These are phyloP conservation scores for Fusarium marasasianum DNA, from an alignment of 2,329 filamentous ascomycete species.

Conservation along the genomic window DNA sequence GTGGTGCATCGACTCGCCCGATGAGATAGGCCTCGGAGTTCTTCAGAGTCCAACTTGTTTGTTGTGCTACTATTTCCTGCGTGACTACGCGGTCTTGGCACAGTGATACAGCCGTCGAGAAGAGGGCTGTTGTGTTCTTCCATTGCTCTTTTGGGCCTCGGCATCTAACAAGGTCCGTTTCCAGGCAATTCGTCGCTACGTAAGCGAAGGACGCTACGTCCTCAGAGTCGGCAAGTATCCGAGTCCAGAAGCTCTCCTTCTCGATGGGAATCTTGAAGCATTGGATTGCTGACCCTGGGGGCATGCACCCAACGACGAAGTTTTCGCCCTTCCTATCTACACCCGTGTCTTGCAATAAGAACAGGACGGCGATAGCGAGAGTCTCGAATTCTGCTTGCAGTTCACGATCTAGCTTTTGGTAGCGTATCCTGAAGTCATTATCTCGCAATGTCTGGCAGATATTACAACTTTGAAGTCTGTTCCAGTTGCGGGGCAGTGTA, in stretches of 20 bases:
- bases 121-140: accelerated
- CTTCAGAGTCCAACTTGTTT: accelerated
- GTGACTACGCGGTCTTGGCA: background rate
- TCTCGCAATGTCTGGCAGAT: accelerated
- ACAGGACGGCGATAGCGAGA: accelerated
- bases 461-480: accelerated
- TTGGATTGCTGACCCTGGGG: background rate
- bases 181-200: accelerated
- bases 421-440: accelerated
- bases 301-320: accelerated
- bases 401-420: accelerated
- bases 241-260: accelerated
- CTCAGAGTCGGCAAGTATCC: background rate
- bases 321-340: accelerated
- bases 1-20: accelerated
- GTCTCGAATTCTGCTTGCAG: background rate
- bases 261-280: background rate
- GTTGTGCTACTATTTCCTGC: too few relatives aligned
- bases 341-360: background rate
- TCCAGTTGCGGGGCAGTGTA: accelerated
- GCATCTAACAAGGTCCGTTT: accelerated
- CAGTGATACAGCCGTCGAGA: accelerated
- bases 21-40: background rate
- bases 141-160: accelerated
- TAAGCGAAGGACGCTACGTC: background rate